phyloP scores from a whole-genome alignment of 2,329 filamentous ascomycete genomes.

The Cercospora sp. region DNA sequence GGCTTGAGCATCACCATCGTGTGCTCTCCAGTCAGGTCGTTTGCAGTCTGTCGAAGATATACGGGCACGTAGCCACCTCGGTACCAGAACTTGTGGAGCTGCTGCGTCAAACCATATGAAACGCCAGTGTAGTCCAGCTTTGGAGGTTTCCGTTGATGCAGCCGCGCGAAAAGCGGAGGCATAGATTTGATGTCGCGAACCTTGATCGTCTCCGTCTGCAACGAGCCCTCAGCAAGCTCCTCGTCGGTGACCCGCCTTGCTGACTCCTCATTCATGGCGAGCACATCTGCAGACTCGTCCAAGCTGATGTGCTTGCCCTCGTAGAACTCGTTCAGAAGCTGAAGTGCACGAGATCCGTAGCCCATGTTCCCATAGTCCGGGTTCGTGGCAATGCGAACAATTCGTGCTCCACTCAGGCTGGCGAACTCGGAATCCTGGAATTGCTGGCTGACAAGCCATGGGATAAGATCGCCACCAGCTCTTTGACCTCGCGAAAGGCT shows the following conservation, averaged over 20 bases:
- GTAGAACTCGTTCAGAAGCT: slow-evolving; percentile 88
- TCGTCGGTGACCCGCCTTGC: slow-evolving; percentile 79
- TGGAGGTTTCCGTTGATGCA: slow-evolving; percentile 78
- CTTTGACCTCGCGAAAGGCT: slow-evolving; percentile 85
- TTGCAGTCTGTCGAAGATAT: slow-evolving; percentile 91
- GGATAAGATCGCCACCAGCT: slow-evolving; percentile 89
- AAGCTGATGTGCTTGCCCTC: slow-evolving; percentile 87
- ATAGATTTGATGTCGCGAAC: slow-evolving; percentile 87
- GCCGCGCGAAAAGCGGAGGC: slow-evolving; percentile 87
- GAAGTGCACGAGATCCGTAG: slow-evolving; percentile 84
- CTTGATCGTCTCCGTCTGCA: slow-evolving; percentile 84
- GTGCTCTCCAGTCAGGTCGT: slow-evolving; percentile 95
- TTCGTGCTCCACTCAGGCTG: slow-evolving; percentile 82
- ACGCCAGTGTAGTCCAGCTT: slow-evolving; percentile 91
- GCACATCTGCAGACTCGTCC: slow-evolving; percentile 65
- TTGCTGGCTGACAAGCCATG: slow-evolving; percentile 96
- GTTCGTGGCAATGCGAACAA: slow-evolving; percentile 94
- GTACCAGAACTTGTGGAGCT: slow-evolving; percentile 97
- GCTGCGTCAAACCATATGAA: slow-evolving; percentile 84
- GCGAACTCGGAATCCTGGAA: slow-evolving; percentile 98
- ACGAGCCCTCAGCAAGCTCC: slow-evolving; percentile 72
- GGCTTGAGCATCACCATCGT: slow-evolving; percentile 96
- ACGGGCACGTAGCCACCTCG: slow-evolving; percentile 81
- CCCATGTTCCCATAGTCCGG: slow-evolving; percentile 92
- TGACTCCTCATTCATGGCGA: slow-evolving; percentile 48